Conservation (phyloP, 306 rosid genomes). For the Glycine soja region DNA sequence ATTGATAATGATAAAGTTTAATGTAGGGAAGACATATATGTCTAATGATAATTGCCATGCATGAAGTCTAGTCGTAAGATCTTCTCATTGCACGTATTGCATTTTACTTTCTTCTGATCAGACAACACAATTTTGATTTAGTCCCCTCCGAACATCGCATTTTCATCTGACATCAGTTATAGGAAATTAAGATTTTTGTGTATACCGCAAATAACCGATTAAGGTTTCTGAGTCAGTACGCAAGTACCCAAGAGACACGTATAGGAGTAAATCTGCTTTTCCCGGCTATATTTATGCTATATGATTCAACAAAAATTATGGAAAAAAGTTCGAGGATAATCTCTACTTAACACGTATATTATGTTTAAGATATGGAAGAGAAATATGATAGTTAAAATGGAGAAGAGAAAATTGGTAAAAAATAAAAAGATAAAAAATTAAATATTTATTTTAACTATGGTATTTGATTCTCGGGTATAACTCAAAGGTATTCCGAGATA, state of each 20-base stretch:
- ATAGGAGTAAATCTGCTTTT: neutral
- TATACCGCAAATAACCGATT: neutral
- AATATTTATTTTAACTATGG: too few relatives aligned
- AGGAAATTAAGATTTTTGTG: neutral
- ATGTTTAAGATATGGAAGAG: too few relatives aligned
- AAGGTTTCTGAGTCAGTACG: slow-evolving; percentile 20
- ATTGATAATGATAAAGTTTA: neutral
- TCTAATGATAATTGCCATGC: slow-evolving; percentile 24
- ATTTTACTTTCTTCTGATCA: slow-evolving; percentile 25
- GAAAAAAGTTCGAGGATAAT: too few relatives aligned
- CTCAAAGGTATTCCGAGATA: too few relatives aligned
- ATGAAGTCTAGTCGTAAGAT: slow-evolving; percentile 21
- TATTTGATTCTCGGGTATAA: too few relatives aligned
- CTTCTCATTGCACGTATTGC: slow-evolving; percentile 13
- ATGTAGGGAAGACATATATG: neutral
- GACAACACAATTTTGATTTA: neutral
- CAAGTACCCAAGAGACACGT: neutral
- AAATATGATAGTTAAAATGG: too few relatives aligned
- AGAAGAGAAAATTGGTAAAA: too few relatives aligned
- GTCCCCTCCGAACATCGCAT: neutral
- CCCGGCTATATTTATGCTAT: too few relatives aligned
- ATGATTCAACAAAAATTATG: neutral
- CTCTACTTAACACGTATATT: neutral
- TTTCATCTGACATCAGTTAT: neutral
- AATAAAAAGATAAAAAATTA: too few relatives aligned